Evolutionary conservation across 225 moss, liverwort and hornwort genomes (phyloP), one percentile per base, ranked within the genome.

Genomic region (Straminergon stramineum): DNA sequence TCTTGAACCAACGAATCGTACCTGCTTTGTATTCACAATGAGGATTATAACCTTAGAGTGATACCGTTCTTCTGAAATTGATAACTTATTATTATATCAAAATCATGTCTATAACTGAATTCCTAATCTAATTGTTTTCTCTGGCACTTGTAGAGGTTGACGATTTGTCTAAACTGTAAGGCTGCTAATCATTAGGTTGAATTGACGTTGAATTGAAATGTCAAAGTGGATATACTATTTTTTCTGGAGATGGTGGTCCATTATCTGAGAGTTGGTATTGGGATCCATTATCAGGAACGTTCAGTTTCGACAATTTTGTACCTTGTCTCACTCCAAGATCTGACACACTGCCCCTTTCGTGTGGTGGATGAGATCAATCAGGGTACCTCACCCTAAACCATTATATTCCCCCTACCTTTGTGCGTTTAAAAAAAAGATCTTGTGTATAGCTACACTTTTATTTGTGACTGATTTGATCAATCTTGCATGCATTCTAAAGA

Each of bases 341-440:
- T 99, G 83, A 97, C 99, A 93, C 95, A 97, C 91, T 99, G 99
- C 87, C 99, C 99, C 78, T 99, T 99, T 80, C 95, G 99, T 82
- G 99, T 99, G 57, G 99, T 99, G 84, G 99, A 99, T 87, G 99
- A 99, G 89, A 99, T 99, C 82, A 95, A 99, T 90, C 99, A 99
- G 87, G 97, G 97, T 97, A 85, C 52, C 87, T 62, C 86, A 81
- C 92, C 48, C 48, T 83, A 80, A 86, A 86, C 67, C 82, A 39
- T 80, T n/a, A 48, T 34, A 52, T 76, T 68, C 16, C 10, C 63
- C 81, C 30, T 19, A 39, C 28, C 18, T 77, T 37, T 48, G 22
- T 85, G 69, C 41, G 69, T 78, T 90, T 80, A 26, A 87, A 27
- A 39, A 43, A 70, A 48, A 63, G 27, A 13, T 85, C 43, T 53